These are phyloP conservation scores for Hypomontagnella submonticulosa DNA, from an alignment of 495 filamentous ascomycete species.

Conservation along the genomic window DNA sequence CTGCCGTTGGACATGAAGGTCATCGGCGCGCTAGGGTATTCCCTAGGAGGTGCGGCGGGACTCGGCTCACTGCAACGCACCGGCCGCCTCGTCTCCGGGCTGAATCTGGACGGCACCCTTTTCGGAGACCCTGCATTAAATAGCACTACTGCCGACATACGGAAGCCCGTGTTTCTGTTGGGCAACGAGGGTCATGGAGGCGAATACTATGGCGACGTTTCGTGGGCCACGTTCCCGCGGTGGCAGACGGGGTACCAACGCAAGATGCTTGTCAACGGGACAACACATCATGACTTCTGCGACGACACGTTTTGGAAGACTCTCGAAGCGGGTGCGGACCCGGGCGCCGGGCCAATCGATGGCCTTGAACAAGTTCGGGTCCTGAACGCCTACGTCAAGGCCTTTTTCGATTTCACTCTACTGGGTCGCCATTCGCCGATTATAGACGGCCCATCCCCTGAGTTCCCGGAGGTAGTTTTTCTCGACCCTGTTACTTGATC, in stretches of 20 bases:
- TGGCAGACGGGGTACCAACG: constrained; percentile 39
- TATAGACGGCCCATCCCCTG: constrained; percentile 24
- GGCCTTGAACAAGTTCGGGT: constrained; percentile 32
- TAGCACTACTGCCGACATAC: constrained; percentile 23
- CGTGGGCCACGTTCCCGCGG: constrained; percentile 31
- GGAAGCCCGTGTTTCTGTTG: constrained; percentile 27
- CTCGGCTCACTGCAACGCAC: constrained; percentile 51
- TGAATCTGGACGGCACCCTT: constrained; percentile 61
- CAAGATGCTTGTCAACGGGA: constrained; percentile 37
- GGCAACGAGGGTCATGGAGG: constrained; percentile 29
- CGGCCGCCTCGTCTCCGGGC: constrained; percentile 51
- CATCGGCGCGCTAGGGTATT: constrained; percentile 61
- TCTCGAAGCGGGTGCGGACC: constrained; percentile 25
- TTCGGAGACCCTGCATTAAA: constrained; percentile 28
- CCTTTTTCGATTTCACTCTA: constrained; percentile 49
- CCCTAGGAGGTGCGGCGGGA: constrained; percentile 61
- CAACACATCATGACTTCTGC: constrained; percentile 48
- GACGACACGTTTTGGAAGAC: constrained; percentile 49
- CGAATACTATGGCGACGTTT: not conserved
- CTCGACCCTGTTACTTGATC: not conserved
- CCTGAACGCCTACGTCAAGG: constrained; percentile 42
- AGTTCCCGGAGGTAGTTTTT: constrained; percentile 44
- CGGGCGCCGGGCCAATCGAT: constrained; percentile 40
- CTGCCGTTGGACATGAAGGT: constrained; percentile 44
- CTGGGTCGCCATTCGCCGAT: constrained; percentile 20